phyloP scores from a whole-genome alignment of 306 rosid species.

The Prunus dulcis region DNA sequence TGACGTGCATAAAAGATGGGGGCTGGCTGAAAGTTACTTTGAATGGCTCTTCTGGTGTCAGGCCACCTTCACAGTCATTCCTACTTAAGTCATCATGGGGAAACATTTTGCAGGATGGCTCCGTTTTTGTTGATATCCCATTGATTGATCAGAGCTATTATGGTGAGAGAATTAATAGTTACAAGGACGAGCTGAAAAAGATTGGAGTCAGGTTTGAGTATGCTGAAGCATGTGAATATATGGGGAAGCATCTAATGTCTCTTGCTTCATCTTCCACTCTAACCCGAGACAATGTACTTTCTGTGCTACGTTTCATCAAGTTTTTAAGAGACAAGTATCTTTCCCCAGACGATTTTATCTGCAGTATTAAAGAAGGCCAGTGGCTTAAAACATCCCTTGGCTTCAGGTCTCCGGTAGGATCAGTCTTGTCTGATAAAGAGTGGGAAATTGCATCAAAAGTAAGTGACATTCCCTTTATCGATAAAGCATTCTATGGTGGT shows the following conservation, averaged over 20 bases:
- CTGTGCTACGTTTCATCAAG: conserved; percentile 52
- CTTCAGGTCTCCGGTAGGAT: conserved; percentile 50
- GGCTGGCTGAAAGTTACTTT: conserved; percentile 55
- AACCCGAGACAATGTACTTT: conserved; percentile 32
- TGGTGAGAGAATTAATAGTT: conserved; percentile 36
- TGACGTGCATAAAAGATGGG: conserved; percentile 55
- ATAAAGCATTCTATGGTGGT: conserved; percentile 40
- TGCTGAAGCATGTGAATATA: conserved; percentile 57
- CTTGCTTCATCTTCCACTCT: conserved; percentile 40
- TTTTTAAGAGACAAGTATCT: conserved; percentile 32
- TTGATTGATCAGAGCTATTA: conserved; percentile 54
- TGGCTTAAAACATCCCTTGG: conserved; percentile 63
- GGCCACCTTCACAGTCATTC: conserved; percentile 66
- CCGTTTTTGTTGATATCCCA: conserved; percentile 64
- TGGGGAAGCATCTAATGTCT: conserved; percentile 63
- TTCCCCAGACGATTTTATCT: conserved; percentile 34
- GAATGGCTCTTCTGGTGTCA: conserved; percentile 29
- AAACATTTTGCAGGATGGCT: conserved; percentile 48
- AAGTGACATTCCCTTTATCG: conserved; percentile 64
- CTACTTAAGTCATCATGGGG: conserved; percentile 44
- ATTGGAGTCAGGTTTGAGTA: conserved; percentile 68
- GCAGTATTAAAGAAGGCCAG: conserved; percentile 32
- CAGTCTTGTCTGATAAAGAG: conserved; percentile 46
- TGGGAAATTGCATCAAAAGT: conserved; percentile 59
- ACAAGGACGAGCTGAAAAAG: conserved; percentile 53